Base-by-base conservation (phyloP, 2,329 filamentous ascomycete genomes). In the Alternaria rosae region DNA sequence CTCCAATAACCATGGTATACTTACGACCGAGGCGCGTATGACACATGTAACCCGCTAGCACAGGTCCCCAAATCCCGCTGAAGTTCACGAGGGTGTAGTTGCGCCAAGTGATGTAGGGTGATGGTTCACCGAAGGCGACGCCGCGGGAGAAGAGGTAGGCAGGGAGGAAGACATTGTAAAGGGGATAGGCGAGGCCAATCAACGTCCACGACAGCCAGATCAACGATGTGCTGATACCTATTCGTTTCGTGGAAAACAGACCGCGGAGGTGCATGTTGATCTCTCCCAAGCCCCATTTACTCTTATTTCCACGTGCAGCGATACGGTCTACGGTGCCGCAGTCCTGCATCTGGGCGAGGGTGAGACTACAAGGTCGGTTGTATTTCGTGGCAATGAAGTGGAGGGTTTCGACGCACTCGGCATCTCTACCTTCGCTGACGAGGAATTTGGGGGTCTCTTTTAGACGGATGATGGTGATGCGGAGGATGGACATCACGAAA, bases 91-190 rank as follows among this genome's bases (percentile, higher is more conserved):
- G 82, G 7, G 90, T 86, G 74, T 92, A 93, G 79, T 93, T 91
- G 54, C 91, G 85, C 89, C 90, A 93, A 2, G 84, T 87, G 43
- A 84, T 84, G 72, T 85, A 89, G 3, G 82, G 77, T 11, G 84
- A 84, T 1, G 83, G 80, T 23, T 86, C 76, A 5, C 85, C 85
- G 28, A 89, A 85, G 2, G 80, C 70, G 2, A 87, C 87, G 41
- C 90, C 90, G 15, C 87, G 86, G 38, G 83, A 84, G 8, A 77
- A 76, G 13, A 93, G 83, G 70, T 92, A 92, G 1, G 80, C 81
- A 1, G 88, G 88, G 2, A 93, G 80, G 75, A 93, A 93, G 55
- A 92, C 90, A 66, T 91, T 91, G 77, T 91, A 93, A 0, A 93
- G 82, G 0, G 91, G 91, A 69, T 92, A 93, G 0, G 89, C 90